Evolutionary conservation across 78 protist species (phyloP).

Genomic region (Cavenderia fasciculata): DNA sequence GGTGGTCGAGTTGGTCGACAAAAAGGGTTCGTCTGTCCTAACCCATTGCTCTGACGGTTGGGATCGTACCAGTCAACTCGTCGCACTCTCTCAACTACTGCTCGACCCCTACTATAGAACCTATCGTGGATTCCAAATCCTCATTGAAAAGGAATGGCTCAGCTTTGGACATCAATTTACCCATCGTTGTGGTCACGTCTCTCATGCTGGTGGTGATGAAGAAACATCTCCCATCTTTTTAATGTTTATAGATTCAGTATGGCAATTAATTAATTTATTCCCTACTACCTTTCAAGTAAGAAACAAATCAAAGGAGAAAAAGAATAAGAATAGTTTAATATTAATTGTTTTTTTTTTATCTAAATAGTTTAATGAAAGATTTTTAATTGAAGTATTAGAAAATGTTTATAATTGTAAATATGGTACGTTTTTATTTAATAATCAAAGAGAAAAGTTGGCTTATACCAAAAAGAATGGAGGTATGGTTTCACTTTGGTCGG

Average conservation of each 20-base stretch:
- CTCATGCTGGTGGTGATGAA: conserved; percentile 10
- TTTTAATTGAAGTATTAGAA: conserved; percentile 80
- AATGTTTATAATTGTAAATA: conserved; percentile 75
- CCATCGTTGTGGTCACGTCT: conserved; percentile 65
- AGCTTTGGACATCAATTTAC: conserved; percentile 93
- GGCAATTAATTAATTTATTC: conserved; percentile 48
- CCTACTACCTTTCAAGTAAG: conserved; percentile 84
- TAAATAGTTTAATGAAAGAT: conserved; percentile 89
- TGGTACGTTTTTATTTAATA: conserved; percentile 78
- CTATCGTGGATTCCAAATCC: conserved; percentile 88
- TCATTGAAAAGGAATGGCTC: conserved; percentile 97
- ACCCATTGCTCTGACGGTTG: conserved; percentile 94
- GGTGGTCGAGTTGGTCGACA: conserved; percentile 73
- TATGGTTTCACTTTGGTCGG: conserved; percentile 17
- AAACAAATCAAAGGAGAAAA: conserved; percentile 81
- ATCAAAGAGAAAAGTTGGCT: conserved; percentile 28
- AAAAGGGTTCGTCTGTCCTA: conserved; percentile 75
- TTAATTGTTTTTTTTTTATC: conserved; percentile 73
- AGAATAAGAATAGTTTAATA: conserved; percentile 83
- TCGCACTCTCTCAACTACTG: conserved; percentile 82
- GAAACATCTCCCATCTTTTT: conserved; percentile 79
- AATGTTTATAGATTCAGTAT: conserved; percentile 73
- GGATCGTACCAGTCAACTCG: conserved; percentile 96
- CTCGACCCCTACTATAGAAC: conserved; percentile 96
- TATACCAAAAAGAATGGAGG: conserved; percentile 2